phyloP scores from a whole-genome alignment of 176 grass and related monocot species.

The Rhynchospora breviuscula region DNA sequence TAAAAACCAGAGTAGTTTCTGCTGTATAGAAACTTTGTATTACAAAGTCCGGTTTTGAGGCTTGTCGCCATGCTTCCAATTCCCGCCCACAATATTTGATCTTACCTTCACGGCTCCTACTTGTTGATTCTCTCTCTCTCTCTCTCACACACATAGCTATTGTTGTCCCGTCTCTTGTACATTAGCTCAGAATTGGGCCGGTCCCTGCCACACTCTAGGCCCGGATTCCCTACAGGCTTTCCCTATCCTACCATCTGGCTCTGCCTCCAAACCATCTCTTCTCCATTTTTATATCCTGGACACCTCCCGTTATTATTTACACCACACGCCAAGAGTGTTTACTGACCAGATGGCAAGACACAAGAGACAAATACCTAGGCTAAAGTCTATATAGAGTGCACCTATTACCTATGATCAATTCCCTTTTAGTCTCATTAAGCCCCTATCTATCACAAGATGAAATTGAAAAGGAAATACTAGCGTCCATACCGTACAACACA shows the following conservation, averaged over 20 bases:
- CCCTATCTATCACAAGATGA: not conserved
- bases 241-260: not conserved
- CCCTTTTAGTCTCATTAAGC: slow-evolving; percentile 5
- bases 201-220: not conserved
- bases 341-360: too few species aligned
- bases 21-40: not conserved
- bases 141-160: too few species aligned
- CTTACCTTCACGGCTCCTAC: not conserved
- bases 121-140: not conserved
- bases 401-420: not conserved
- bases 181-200: slow-evolving; percentile 10
- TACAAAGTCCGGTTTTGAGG: not conserved
- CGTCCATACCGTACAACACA: not conserved
- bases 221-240: slow-evolving; percentile 2
- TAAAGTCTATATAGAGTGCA: not conserved
- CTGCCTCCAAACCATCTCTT: not conserved
- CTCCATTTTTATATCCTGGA: not conserved
- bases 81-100: slow-evolving; percentile 15
- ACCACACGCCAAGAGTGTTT: too few species aligned
- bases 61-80: not conserved
- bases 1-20: slow-evolving; percentile 1
- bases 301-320: not conserved
- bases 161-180: not conserved
- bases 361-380: too few species aligned
- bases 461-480: not conserved